These are phyloP conservation scores for Aspergillus pseudoterreus DNA, from an alignment of 2,329 filamentous ascomycete species.

Conservation along the genomic window DNA sequence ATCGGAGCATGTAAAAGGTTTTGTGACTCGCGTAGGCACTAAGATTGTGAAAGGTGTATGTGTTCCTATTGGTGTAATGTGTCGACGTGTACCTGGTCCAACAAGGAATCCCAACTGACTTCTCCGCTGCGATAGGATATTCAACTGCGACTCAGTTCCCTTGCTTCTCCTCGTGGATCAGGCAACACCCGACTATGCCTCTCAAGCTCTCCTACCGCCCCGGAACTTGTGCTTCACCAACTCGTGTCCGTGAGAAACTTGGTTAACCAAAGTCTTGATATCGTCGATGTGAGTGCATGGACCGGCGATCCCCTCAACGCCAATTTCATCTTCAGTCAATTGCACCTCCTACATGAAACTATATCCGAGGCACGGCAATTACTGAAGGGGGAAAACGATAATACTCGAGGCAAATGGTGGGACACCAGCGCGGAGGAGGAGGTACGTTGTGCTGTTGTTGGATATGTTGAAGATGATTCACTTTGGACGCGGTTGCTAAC, in stretches of 20 bases:
- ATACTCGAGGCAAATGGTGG: constrained; percentile 53
- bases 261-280: constrained; percentile 77
- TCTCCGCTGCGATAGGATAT: constrained; percentile 55
- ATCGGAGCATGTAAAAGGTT: constrained; percentile 87
- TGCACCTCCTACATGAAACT: constrained; percentile 57
- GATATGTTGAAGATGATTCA: background rate
- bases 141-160: constrained; percentile 63
- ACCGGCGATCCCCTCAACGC: constrained; percentile 62
- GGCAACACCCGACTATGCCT: constrained; percentile 51
- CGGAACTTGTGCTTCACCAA: constrained; percentile 62
- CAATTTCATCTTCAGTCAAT: constrained; percentile 56
- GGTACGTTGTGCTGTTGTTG: constrained; percentile 39
- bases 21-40: constrained; percentile 85
- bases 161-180: constrained; percentile 50
- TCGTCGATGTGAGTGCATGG: constrained; percentile 73
- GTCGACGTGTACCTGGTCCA: too few species aligned
- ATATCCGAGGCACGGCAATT: constrained; percentile 58
- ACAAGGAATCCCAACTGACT: background rate
- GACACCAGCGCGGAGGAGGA: constrained; percentile 54
- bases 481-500: background rate
- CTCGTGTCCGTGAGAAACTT: constrained; percentile 70
- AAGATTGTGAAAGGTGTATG: constrained; percentile 84
- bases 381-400: constrained; percentile 53
- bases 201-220: constrained; percentile 51
- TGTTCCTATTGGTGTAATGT: constrained; percentile 16